These are phyloP conservation scores for Trichoderma sp. DNA, from an alignment of 2,329 filamentous ascomycete species.

Conservation along the genomic window DNA sequence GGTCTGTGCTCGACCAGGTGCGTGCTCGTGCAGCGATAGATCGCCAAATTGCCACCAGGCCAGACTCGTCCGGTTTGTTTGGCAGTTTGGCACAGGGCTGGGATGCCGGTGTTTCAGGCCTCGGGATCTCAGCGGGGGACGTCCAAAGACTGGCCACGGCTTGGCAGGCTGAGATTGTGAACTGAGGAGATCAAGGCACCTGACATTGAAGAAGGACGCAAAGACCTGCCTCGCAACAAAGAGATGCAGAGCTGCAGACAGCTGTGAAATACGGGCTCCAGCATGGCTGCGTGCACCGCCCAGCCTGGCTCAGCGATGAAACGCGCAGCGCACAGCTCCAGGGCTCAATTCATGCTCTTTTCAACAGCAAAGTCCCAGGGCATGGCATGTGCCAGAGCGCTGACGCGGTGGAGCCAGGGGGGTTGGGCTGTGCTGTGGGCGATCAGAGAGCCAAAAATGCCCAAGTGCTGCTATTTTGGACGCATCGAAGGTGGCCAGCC, in stretches of 20 bases:
- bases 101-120: constrained; percentile 16
- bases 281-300: not conserved
- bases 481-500: not conserved
- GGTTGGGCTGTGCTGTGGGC: constrained; percentile 23
- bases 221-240: not conserved
- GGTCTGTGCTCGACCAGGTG: constrained; percentile 3
- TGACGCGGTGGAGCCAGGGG: constrained; percentile 21
- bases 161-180: not conserved
- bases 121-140: not conserved
- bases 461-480: constrained; percentile 3
- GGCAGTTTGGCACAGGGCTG: not conserved
- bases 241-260: not conserved
- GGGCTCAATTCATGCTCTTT: too few relatives aligned
- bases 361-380: not conserved
- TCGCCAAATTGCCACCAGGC: constrained; percentile 16
- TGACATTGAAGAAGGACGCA: not conserved
- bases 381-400: constrained; percentile 8
- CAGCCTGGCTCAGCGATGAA: not conserved
- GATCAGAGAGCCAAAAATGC: not conserved
- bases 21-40: constrained; percentile 7
- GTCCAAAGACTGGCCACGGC: not conserved
- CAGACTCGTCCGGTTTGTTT: not conserved
- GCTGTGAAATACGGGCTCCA: not conserved
- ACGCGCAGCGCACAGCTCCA: not conserved
- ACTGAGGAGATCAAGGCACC: not conserved